phyloP scores from a whole-genome alignment of 805 yeast species.

The Wickerhamomyces strasburgensis region DNA sequence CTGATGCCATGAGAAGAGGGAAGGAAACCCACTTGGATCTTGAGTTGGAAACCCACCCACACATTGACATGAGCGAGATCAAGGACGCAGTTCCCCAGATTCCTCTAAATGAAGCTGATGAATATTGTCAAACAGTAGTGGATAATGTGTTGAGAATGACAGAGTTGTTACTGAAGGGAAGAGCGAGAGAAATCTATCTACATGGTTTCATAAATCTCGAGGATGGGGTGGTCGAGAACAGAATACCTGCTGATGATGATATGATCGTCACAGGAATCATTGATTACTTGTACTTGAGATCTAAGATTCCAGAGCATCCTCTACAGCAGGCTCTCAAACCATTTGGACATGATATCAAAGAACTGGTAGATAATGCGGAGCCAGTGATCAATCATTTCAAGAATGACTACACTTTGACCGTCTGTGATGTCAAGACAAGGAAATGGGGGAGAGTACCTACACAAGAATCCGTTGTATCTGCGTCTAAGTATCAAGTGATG shows the following conservation, averaged over 20 bases:
- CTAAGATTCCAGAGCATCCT: constrained; percentile 6
- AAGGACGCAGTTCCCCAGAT: constrained; percentile 1
- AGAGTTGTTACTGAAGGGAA: constrained; percentile 40
- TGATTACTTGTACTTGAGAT: constrained; percentile 39
- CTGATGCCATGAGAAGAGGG: constrained; percentile 44
- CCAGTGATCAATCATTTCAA: constrained; percentile 17
- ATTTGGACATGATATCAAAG: constrained; percentile 5
- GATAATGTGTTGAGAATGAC: constrained; percentile 39
- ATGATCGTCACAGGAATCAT: constrained; percentile 60
- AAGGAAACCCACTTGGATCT: constrained; percentile 39
- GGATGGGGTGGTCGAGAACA: constrained; percentile 6
- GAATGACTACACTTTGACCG: constrained; percentile 24
- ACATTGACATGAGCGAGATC: constrained; percentile 5
- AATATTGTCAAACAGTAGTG: constrained; percentile 33
- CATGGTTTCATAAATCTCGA: constrained; percentile 26
- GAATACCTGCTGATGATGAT: constrained; percentile 21
- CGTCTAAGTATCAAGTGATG: constrained; percentile 55
- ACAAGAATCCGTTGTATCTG: constrained; percentile 42
- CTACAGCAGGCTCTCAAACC: constrained; percentile 2
- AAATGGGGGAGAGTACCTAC: constrained; percentile 37
- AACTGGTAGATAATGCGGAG: constrained; percentile 9
- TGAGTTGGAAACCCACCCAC: constrained; percentile 43
- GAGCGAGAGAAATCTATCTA: constrained; percentile 57
- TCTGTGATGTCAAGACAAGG: constrained; percentile 64
- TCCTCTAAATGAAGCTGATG: constrained; percentile 13